A percentile compares a stretch with the other conserved stretches of the same genome.
phyloP scores from a whole-genome alignment of 2,329 filamentous ascomycete species.

The Diaporthe sp. region DNA sequence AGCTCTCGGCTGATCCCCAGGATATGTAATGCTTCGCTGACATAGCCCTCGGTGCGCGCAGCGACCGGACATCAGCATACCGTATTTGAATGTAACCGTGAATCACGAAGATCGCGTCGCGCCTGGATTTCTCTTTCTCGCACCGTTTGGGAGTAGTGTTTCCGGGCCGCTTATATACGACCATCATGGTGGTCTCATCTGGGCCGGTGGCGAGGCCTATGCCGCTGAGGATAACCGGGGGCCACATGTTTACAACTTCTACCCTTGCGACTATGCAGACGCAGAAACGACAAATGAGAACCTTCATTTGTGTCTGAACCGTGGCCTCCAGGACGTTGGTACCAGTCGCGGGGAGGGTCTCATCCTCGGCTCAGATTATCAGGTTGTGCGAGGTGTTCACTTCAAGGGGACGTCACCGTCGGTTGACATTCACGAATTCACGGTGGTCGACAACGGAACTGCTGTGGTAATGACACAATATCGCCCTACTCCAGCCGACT shows the following conservation, averaged over 20 bases:
- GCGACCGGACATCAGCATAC: constrained; percentile 8
- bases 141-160: background rate
- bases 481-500: background rate
- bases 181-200: background rate
- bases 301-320: constrained; percentile 16
- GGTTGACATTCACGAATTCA: constrained; percentile 26
- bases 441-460: background rate
- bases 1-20: background rate
- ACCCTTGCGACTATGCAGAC: background rate
- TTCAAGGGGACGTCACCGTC: background rate
- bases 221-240: constrained; percentile 10
- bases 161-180: constrained; percentile 6
- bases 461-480: constrained; percentile 26
- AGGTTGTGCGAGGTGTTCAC: constrained; percentile 1
- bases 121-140: background rate
- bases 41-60: background rate
- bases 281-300: background rate
- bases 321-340: background rate
- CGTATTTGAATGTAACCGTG: constrained; percentile 4
- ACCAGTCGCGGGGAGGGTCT: constrained; percentile 13
- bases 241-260: constrained; percentile 10
- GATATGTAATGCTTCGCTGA: background rate
- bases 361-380: constrained; percentile 1
- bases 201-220: background rate
- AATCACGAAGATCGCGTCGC: background rate